Percentiles rank a stretch among this genome's conserved stretches.
These are phyloP conservation scores for Russula olivacea DNA, from an alignment of 768 basidiomycete genomes.

Conservation along the genomic window DNA sequence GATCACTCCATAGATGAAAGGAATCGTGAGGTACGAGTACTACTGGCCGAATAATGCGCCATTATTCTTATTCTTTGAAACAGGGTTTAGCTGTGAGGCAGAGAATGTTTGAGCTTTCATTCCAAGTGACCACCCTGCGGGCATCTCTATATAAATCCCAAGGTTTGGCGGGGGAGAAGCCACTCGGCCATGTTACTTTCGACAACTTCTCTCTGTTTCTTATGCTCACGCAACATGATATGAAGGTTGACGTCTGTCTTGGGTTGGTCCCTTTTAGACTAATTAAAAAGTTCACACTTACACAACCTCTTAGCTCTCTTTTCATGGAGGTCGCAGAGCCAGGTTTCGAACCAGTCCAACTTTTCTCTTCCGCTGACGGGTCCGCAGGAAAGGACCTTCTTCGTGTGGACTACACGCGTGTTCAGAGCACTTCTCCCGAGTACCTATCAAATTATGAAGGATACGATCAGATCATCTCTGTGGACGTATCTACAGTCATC, in stretches of 20 bases:
- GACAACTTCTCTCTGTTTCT: conserved; percentile 74
- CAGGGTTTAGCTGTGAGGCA: conserved; percentile 44
- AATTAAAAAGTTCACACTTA: conserved; percentile 21
- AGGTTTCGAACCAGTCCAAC: conserved; percentile 46
- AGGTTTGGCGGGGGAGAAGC: conserved; percentile 56
- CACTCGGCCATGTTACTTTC: conserved; percentile 72
- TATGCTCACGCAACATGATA: conserved; percentile 72
- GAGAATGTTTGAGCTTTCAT: conserved; percentile 76
- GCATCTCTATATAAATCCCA: conserved; percentile 72
- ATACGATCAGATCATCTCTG: conserved; percentile 82
- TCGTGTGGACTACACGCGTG: conserved; percentile 68
- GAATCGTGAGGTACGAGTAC: conserved; percentile 38
- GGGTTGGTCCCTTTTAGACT: conserved; percentile 40
- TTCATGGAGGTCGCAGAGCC: conserved; percentile 67
- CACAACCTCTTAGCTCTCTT: conserved; percentile 48
- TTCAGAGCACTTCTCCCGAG: conserved; percentile 81
- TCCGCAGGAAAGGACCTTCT: conserved; percentile 59
- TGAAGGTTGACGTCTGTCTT: conserved; percentile 79
- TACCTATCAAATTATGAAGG: conserved; percentile 73
- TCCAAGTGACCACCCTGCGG: conserved; percentile 78
- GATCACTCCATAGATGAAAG: conserved; percentile 65
- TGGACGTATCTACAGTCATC: conserved; percentile 85
- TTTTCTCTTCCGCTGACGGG: conserved; percentile 56
- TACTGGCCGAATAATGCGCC: background rate
- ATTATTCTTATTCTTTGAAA: background rate